Percentiles rank a stretch among this genome's conserved stretches.
These are phyloP conservation scores for Aurifilum marmelostoma DNA, from an alignment of 2,329 filamentous ascomycete species.

Conservation along the genomic window DNA sequence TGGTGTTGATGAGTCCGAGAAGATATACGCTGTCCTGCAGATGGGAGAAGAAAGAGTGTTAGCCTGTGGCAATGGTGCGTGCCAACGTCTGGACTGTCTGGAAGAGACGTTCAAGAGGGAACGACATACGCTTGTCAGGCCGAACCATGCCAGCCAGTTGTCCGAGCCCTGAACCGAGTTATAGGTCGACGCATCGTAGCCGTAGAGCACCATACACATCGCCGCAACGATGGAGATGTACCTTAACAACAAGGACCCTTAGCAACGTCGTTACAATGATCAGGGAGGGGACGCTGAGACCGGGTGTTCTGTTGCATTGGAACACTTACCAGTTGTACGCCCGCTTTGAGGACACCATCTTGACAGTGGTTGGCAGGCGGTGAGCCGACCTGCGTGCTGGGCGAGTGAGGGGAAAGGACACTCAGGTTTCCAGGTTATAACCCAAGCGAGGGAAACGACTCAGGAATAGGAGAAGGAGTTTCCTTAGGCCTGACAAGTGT, in stretches of 20 bases:
- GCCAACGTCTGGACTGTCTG: background rate
- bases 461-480: background rate
- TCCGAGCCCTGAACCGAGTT: conserved; percentile 71
- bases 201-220: conserved; percentile 75
- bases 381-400: conserved; percentile 17
- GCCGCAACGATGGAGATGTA: conserved; percentile 72
- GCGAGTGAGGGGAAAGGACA: background rate
- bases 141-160: conserved; percentile 69
- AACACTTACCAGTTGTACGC: conserved; percentile 35
- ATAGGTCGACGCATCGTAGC: conserved; percentile 75
- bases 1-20: conserved; percentile 63
- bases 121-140: conserved; percentile 45
- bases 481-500: background rate
- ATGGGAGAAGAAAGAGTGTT: background rate
- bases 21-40: conserved; percentile 38
- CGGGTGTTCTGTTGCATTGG: too few relatives aligned
- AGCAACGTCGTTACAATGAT: background rate
- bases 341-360: conserved; percentile 35
- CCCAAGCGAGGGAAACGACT: background rate
- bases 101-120: background rate
- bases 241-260: conserved; percentile 41
- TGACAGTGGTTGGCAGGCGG: conserved; percentile 26
- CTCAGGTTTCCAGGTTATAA: background rate
- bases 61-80: background rate
- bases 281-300: background rate